A percentile compares a stretch with the other conserved stretches of the same genome.
phyloP scores from a whole-genome alignment of 768 basidiomycete species.

The Amylocystis lapponica region DNA sequence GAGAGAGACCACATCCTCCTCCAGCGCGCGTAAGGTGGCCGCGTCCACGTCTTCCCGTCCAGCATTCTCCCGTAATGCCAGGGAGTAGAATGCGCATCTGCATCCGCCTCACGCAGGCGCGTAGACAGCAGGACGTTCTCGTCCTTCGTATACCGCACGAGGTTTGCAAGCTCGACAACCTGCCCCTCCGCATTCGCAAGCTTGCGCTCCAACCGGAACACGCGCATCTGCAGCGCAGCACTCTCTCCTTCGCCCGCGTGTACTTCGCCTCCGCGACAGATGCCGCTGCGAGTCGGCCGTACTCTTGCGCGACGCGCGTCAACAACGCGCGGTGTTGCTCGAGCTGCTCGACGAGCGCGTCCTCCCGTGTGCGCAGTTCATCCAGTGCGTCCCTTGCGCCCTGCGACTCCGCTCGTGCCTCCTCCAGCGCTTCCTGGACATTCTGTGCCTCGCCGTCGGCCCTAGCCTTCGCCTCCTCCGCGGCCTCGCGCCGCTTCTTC shows the following conservation, averaged over 20 bases:
- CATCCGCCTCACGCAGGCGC: conserved; percentile 17
- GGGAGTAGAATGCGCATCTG: conserved; percentile 11
- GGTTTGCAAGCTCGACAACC: conserved; percentile 55
- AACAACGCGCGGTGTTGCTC: conserved; percentile 45
- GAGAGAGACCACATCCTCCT: not conserved
- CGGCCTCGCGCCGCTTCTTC: conserved; percentile 42
- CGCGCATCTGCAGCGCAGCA: conserved; percentile 38
- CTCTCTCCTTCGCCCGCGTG: conserved; percentile 18
- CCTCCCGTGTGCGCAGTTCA: conserved; percentile 34
- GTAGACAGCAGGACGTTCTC: conserved; percentile 39
- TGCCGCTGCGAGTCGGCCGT: conserved; percentile 26
- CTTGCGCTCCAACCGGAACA: conserved; percentile 58
- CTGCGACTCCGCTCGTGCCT: conserved; percentile 31
- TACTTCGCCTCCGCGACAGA: conserved; percentile 18
- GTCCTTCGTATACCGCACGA: conserved; percentile 53
- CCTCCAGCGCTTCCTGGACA: conserved; percentile 29
- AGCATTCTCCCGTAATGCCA: not conserved
- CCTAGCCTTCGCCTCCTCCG: conserved; percentile 42
- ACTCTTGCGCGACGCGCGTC: conserved; percentile 42
- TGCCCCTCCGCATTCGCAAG: conserved; percentile 64
- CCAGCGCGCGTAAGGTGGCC: not conserved
- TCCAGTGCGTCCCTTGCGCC: conserved; percentile 29
- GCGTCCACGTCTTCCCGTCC: not conserved
- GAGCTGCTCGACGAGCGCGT: conserved; percentile 42
- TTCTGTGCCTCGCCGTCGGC: conserved; percentile 35